Conservation (phyloP, 2,329 filamentous ascomycete species). For the Parastagonospora avenae region DNA sequence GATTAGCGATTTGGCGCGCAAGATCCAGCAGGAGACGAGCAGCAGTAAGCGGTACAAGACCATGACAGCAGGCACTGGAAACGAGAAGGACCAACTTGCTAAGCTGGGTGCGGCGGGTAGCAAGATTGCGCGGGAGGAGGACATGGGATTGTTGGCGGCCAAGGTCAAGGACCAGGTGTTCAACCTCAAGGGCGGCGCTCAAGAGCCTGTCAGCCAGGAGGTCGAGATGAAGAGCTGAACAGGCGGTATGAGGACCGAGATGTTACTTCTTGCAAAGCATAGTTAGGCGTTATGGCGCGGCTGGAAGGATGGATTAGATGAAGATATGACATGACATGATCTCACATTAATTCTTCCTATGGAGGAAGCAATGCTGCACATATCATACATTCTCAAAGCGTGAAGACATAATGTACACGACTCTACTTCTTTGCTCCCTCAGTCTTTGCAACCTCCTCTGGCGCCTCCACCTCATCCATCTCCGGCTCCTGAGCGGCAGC, state of each 20-base stretch:
- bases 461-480: not conserved
- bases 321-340: not conserved
- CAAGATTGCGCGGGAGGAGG: conserved; percentile 66
- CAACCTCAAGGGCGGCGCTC: conserved; percentile 15
- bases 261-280: conserved; percentile 2
- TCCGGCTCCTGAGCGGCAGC: not conserved
- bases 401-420: not conserved
- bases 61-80: conserved; percentile 5
- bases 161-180: conserved; percentile 70
- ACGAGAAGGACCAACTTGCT: conserved; percentile 52
- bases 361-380: not conserved
- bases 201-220: conserved; percentile 19
- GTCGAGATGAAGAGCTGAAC: conserved; percentile 41
- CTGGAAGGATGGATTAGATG: not conserved
- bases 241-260: not conserved
- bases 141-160: conserved; percentile 65
- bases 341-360: not conserved
- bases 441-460: not conserved
- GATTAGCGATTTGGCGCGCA: conserved; percentile 83
- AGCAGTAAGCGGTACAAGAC: conserved; percentile 43
- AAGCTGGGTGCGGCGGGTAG: conserved; percentile 67
- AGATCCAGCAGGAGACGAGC: conserved; percentile 70
- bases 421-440: not conserved
- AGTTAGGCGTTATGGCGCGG: conserved; percentile 5
- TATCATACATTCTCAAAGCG: not conserved